Base-by-base conservation (phyloP, 1,284 basidiomycete species). In the Leccinum subfulvum region DNA sequence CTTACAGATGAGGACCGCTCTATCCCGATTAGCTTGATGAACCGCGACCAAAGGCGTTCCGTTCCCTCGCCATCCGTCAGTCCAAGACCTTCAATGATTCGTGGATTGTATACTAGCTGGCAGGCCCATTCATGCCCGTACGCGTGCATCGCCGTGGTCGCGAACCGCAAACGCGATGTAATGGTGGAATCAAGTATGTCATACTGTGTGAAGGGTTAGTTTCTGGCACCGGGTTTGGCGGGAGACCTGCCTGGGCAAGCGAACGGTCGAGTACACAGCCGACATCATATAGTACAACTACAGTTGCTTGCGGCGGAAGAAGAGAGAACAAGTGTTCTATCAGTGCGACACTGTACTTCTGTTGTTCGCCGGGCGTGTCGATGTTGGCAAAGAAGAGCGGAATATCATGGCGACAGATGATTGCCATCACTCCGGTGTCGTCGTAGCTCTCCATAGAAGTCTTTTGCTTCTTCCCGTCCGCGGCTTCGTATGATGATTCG, bases 181-280 rank as follows among this genome's bases (percentile, higher is more conserved):
- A 59, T 39, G 18, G 7, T 28, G 4, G 37, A 14, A n/a, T 44
- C 16, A 5, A 59, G 58, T 1, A 59, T 59, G 26, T 53, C 2
- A 59, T 18, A 47, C 44, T 47, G 10, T 47, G 9, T 13, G 14
- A 39, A 3, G 37, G 37, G 37, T 39, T 39, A 39, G 37, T 39
- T 16, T 3, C 37, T 39, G 37, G 37, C 37, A 39, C 37, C 8
- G 13, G 14, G 13, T 39, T 47, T 47, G 10, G 44, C 16, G 5
- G 44, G 18, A 21, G 9, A 47, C 44, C 4, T 47, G 30, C 33
- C 52, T 41, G n/a, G 26, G 21, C 11, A 16, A 72, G 14, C 52
- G 73, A 76, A 0, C 73, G 70, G 58, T 79, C 73, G 0, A 79
- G 59, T 1, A 78, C 75, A 68, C 80, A 81, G 0, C 70, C 79